These are phyloP conservation scores for Apiospora arundinis DNA, from an alignment of 2,329 filamentous ascomycete genomes.

Conservation along the genomic window DNA sequence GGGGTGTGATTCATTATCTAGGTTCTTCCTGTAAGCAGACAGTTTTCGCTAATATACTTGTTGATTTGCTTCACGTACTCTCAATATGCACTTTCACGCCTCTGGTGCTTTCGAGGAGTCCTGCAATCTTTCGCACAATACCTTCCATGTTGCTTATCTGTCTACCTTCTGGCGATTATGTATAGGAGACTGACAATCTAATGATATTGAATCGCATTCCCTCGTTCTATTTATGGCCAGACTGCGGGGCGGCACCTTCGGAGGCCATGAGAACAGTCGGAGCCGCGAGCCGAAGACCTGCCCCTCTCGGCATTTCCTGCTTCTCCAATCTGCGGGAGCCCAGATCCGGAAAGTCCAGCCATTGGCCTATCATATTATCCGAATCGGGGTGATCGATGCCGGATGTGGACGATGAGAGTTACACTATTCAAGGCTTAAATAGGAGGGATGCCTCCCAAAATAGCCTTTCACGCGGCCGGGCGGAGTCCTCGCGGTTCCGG, in stretches of 20 bases:
- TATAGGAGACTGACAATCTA: not conserved
- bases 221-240: not conserved
- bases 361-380: not conserved
- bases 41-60: no score
- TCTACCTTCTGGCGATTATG: not conserved
- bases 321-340: not conserved
- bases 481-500: not conserved
- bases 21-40: no score
- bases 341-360: not conserved
- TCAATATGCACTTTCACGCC: conserved; percentile 20
- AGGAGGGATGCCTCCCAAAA: not conserved
- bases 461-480: not conserved
- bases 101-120: conserved; percentile 22
- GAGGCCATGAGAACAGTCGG: not conserved
- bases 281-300: not conserved
- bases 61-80: no score
- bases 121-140: conserved; percentile 18
- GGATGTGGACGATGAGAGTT: not conserved
- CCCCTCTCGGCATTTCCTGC: not conserved
- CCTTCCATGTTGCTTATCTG: not conserved
- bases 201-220: not conserved
- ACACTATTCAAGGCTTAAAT: not conserved
- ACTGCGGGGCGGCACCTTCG: not conserved
- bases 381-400: not conserved
- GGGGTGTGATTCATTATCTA: not conserved